A percentile compares a stretch with the other conserved stretches of the same genome.
Evolutionary conservation across 2,329 filamentous ascomycete species (phyloP).

Genomic region (Tolypocladium nubicola): DNA sequence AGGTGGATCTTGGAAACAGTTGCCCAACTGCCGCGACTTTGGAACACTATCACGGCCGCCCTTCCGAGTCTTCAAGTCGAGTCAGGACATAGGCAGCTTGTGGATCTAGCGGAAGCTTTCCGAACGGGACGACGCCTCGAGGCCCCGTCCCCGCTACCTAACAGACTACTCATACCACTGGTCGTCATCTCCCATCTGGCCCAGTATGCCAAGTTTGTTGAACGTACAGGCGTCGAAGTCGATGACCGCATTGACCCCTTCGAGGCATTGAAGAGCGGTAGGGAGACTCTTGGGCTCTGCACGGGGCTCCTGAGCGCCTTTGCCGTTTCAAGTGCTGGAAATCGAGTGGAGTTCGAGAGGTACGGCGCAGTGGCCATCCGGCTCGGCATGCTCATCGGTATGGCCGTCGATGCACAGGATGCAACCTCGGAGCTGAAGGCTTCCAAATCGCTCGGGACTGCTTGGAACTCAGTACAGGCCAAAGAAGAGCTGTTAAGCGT

Average conservation of each 20-base stretch:
- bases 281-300: conserved; percentile 22
- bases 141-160: conserved; percentile 11
- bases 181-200: conserved; percentile 26
- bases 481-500: not conserved
- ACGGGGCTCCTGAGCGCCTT: conserved; percentile 26
- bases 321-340: conserved; percentile 20
- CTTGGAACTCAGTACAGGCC: not conserved
- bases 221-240: not conserved
- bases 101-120: not conserved
- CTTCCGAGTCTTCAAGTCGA: not conserved
- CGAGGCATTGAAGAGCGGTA: not conserved
- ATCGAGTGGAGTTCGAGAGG: conserved; percentile 15
- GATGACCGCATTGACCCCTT: not conserved
- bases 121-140: not conserved
- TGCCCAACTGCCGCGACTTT: not conserved
- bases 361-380: conserved; percentile 26
- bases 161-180: conserved; percentile 23
- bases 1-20: not conserved
- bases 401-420: conserved; percentile 24
- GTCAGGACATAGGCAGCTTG: not conserved
- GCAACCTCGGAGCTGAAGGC: not conserved
- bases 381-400: conserved; percentile 25
- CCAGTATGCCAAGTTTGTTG: conserved; percentile 14
- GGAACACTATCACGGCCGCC: not conserved
- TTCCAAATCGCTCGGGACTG: not conserved